phyloP scores from a whole-genome alignment of 306 rosid species.

The Vigna angularis region DNA sequence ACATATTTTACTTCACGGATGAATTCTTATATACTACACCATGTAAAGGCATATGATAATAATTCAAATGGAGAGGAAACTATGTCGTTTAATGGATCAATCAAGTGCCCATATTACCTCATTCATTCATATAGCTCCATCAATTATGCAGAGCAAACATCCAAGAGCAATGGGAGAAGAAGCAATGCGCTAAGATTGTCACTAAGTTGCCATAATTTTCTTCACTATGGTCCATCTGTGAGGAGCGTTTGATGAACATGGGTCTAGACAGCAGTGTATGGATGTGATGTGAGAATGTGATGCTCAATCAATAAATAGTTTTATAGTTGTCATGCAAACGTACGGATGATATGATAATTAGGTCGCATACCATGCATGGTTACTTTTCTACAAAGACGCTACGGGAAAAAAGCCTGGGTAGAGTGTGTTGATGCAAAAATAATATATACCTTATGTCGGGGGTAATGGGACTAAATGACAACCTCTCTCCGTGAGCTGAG shows the following conservation, averaged over 20 bases:
- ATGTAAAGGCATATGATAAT: slow-evolving; percentile 5
- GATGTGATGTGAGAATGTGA: slow-evolving; percentile 43
- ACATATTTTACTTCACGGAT: slow-evolving; percentile 5
- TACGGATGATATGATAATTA: slow-evolving; percentile 36
- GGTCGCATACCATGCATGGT: slow-evolving; percentile 45
- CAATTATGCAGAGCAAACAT: slow-evolving; percentile 46
- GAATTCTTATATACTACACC: slow-evolving; percentile 23
- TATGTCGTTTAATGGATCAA: slow-evolving; percentile 30
- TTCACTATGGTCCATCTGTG: slow-evolving; percentile 54
- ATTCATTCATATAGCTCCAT: slow-evolving; percentile 32
- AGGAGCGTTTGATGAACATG: slow-evolving; percentile 24
- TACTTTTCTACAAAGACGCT: slow-evolving; percentile 30
- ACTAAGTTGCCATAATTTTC: slow-evolving; percentile 39
- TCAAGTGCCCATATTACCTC: slow-evolving; percentile 36
- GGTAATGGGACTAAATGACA: slow-evolving; percentile 57
- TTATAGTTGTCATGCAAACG: slow-evolving; percentile 20
- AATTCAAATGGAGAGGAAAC: slow-evolving; percentile 4
- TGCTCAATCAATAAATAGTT: slow-evolving; percentile 12
- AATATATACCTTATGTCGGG: slow-evolving; percentile 59
- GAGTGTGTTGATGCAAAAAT: slow-evolving; percentile 41
- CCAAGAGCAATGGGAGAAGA: slow-evolving; percentile 46
- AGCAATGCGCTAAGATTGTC: slow-evolving; percentile 45
- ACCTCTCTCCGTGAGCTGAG: slow-evolving; percentile 28
- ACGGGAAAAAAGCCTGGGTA: neutral
- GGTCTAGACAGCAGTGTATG: slow-evolving; percentile 36